Base-by-base conservation (phyloP, 257 asterid species). In the Primulina eburnea region DNA sequence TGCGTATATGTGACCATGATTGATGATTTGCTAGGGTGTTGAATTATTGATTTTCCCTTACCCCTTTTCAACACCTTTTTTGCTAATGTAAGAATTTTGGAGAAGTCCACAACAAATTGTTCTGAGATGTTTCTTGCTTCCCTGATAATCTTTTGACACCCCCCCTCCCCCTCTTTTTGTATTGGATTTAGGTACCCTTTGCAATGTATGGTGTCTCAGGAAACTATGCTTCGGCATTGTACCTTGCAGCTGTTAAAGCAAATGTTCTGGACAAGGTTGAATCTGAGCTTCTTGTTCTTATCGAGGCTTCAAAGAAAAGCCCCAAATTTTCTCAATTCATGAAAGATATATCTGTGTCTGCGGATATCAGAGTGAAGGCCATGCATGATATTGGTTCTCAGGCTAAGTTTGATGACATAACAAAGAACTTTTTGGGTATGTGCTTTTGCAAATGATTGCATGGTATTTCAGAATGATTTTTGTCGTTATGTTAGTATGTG, bases 171-270 rank as follows among this genome's bases (percentile, higher is more conserved):
- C 38, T 34, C 55, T 7, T 29, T 18, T 67, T 61, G 67, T 64
- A 65, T 71, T 43, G 18, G 2, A 11, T 75, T 70, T 78, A 89
- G 99, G 92, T 93, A 72, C 99, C 97, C 2, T 9, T 94, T 76
- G 81, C 82, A 5, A 71, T 90, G 95, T 94, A 75, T 76, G 99
- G 97, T 17, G 87, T 81, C 50, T 85, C 92, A 79, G 97, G 96
- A 74, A 91, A 94, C 85, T 94, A 94, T 82, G 96, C 97, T 60
- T 81, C 97, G 0, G 96, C 97, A 37, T 77, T 94, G 77, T 93
- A 93, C 82, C 82, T 90, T 26, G 81, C 93, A 67, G 88, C 97
- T 11, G 97, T 89, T 71, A 94, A 88, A 81, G 89, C 86, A 52
- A 91, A 88, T 65, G 52, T 69, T 43, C 79, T 94, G 83, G 97